Evolutionary conservation across 257 asterid genomes (phyloP), one percentile per base, ranked within the genome.

Genomic region (Rubia yunnanensis): DNA sequence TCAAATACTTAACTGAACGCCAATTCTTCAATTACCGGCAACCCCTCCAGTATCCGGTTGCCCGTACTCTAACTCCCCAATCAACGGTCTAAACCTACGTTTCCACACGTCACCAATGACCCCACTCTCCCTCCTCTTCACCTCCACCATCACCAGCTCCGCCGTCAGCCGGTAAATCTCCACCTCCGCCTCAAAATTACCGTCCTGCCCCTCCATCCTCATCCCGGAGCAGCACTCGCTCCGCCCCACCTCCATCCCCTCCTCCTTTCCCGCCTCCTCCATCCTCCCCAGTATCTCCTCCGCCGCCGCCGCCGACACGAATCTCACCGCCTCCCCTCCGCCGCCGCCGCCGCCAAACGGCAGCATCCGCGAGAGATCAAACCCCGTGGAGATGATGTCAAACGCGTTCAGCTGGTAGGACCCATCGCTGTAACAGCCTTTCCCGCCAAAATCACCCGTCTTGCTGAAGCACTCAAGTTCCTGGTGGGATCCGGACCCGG

Each of bases 131-230:
- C 62, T 58, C 10, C 78, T 70, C 60, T 65, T 86, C 31, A 84
- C 79, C 75, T 82, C 89, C 65, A 88, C 86, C 67, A 88, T 70
- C 41, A 82, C 85, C 78, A 86, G 80, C 63, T 84, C 69, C 27
- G 78, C 85, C 77, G 96, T 88, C 53, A 88, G 39, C 83, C 81
- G 84, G 78, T 79, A 77, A 24, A 84, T 77, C 76, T 79, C 80
- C 17, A 79, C 73, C 62, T 71, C 77, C 17, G 80, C 54, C 0
- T 68, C 72, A 53, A 63, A 84, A 44, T 78, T 61, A 60, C 91
- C 83, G 39, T 79, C 81, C 38, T 70, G 82, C 74, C 80, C 80
- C 41, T 80, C 76, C 68, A 77, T 27, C 31, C 72, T 72, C 11
- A 74, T 41, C 9, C 80, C 57, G 1, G 15, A 9, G 0, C 70